phyloP scores from a whole-genome alignment of 2,329 filamentous ascomycete species.

The Calonectria pseudoturangicola region DNA sequence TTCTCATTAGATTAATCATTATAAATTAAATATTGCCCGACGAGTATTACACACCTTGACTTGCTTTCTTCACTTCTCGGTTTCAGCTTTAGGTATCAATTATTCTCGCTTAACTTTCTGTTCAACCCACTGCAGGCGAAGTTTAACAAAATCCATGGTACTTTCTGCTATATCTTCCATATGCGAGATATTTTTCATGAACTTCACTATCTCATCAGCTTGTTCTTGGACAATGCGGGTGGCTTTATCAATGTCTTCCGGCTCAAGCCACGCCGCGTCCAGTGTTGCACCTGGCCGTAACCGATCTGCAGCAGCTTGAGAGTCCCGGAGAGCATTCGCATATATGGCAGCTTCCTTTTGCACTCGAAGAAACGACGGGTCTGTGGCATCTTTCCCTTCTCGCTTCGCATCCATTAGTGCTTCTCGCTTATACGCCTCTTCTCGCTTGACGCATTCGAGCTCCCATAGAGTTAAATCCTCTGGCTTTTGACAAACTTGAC shows the following conservation, averaged over 20 bases:
- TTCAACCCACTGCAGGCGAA: no score
- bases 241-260: not conserved
- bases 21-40: no score
- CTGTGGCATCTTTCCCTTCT: not conserved
- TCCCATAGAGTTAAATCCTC: constrained; percentile 6
- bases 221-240: not conserved
- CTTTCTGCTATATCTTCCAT: not conserved
- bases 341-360: not conserved
- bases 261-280: no score
- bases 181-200: not conserved
- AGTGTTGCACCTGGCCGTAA: not conserved
- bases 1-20: no score
- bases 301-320: not conserved
- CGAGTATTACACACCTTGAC: no score
- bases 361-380: not conserved
- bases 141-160: not conserved
- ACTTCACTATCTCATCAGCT: not conserved
- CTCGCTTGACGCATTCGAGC: not conserved
- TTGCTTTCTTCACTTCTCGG: no score
- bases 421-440: not conserved
- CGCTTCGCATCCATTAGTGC: not conserved
- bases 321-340: not conserved
- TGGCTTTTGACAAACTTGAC: not conserved
- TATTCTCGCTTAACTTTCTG: no score
- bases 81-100: no score